Evolutionary conservation across 306 rosid genomes (phyloP).

Genomic region (Corylus avellana): DNA sequence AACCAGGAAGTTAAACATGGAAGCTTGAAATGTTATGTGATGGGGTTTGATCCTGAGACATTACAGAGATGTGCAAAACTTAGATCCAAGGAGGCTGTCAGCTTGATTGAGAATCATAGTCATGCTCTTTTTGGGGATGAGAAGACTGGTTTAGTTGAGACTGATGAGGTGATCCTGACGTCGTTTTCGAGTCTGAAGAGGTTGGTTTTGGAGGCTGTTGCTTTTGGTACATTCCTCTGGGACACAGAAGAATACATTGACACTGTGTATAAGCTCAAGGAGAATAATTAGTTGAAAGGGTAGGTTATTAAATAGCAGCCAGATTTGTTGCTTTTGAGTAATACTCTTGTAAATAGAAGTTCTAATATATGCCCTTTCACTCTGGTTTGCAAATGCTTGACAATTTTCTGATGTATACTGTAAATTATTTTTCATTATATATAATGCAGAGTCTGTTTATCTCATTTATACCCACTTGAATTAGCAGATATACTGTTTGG

Average conservation of each 20-base stretch:
- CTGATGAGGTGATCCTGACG: conserved; percentile 67
- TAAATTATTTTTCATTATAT: neutral
- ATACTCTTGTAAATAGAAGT: conserved; percentile 48
- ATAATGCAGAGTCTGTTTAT: too few relatives aligned
- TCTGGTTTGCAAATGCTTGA: conserved; percentile 1
- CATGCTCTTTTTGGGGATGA: conserved; percentile 64
- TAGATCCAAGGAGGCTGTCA: conserved; percentile 75
- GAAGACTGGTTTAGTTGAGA: conserved; percentile 41
- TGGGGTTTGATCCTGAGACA: conserved; percentile 67
- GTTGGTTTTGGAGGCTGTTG: conserved; percentile 91
- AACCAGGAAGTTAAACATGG: conserved; percentile 46
- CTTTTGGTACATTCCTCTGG: conserved; percentile 94
- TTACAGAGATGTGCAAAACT: conserved; percentile 77
- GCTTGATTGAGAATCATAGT: conserved; percentile 68
- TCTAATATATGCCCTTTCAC: conserved; percentile 18
- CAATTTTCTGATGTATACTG: conserved; percentile 39
- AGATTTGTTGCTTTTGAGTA: conserved; percentile 22
- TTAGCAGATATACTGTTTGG: too few relatives aligned
- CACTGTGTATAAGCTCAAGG: conserved; percentile 74
- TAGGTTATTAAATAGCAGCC: neutral
- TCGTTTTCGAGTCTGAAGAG: conserved; percentile 92
- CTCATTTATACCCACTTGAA: too few relatives aligned
- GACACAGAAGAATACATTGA: conserved; percentile 85
- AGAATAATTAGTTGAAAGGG: conserved; percentile 37
- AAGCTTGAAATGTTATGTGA: conserved; percentile 61